Base-by-base conservation (phyloP, 192 early-diverging fungal genomes). In the Coemansia sp. region DNA sequence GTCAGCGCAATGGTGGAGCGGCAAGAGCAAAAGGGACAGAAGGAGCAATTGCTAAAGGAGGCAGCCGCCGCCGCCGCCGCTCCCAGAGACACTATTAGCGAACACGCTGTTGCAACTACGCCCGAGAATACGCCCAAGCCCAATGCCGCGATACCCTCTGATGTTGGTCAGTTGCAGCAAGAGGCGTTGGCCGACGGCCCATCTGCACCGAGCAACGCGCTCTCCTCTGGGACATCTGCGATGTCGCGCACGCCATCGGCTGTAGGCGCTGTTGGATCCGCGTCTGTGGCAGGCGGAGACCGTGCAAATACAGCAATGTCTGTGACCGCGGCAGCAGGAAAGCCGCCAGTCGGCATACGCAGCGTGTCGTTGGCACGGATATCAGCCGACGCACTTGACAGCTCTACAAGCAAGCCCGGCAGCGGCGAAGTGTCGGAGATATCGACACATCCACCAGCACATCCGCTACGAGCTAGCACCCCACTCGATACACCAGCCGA, bases 1-100 rank as follows among this genome's bases (percentile, higher is more conserved):
- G 74, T 84, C 38, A 76, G 74, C 40, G 71, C 83, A 22, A 84
- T 84, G 83, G 83, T 84, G 22, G 83, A 80, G 59, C 67, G 83
- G 38, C 77, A 80, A 37, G 79, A 72, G 60, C 71, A 73, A 61
- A 69, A 60, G 20, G 74, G 74, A 15, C 61, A 60, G 20, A 68
- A 69, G 43, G 59, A 70, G 32, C 70, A 67, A 58, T 22, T 58
- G 6, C 31, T 58, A 10, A 58, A 58, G 35, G 56, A 58, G 19
- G 19, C 19, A 12, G 40, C 32, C 5, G 56, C n/a, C n/a, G n/a
- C n/a, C n/a, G n/a, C n/a, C n/a, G n/a, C 57, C 20, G 20, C 20
- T 25, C 51, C 35, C n/a, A 40, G 29, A 32, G 51, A 65, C 15
- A 47, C 32, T 36, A 8, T 25, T 5, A 22, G 40, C 24, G 59